Conservation (phyloP, 441 rosid genomes). For the Populus hybrid region DNA sequence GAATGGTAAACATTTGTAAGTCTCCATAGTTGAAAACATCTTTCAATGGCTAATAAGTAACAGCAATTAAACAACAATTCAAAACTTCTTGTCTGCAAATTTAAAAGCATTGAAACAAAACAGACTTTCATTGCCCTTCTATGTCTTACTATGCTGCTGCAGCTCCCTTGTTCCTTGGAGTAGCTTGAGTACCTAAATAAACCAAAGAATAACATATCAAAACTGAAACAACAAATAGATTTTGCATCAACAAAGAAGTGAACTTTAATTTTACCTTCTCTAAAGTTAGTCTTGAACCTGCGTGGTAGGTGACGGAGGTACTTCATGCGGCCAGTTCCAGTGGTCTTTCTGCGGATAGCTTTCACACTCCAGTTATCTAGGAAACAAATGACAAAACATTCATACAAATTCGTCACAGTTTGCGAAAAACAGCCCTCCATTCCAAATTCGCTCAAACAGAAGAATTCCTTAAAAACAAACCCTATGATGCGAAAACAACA, state of each 20-base stretch:
- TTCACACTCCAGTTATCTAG: conserved; percentile 82
- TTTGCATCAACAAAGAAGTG: background rate
- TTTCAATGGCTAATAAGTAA: background rate
- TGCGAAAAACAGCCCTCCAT: background rate
- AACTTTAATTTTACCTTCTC: conserved; percentile 44
- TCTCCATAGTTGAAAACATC: background rate
- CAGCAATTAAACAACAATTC: background rate
- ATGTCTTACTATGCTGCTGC: conserved; percentile 34
- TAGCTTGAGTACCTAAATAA: conserved; percentile 47
- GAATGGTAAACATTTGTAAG: background rate
- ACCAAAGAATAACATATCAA: background rate
- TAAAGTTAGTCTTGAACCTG: conserved; percentile 74
- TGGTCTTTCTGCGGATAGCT: conserved; percentile 77
- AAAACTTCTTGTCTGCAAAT: conserved; percentile 9
- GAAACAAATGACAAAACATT: background rate
- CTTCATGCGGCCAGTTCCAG: conserved; percentile 82
- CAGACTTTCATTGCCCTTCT: background rate
- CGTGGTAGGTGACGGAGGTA: conserved; percentile 68
- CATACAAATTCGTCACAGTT: background rate
- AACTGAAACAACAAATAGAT: background rate
- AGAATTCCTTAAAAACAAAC: no score
- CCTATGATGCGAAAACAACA: background rate
- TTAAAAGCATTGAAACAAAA: conserved; percentile 12
- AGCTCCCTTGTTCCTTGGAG: conserved; percentile 58
- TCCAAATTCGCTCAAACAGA: background rate